phyloP scores from a whole-genome alignment of 2,329 filamentous ascomycete genomes.

The Pseudogymnoascus sp. region DNA sequence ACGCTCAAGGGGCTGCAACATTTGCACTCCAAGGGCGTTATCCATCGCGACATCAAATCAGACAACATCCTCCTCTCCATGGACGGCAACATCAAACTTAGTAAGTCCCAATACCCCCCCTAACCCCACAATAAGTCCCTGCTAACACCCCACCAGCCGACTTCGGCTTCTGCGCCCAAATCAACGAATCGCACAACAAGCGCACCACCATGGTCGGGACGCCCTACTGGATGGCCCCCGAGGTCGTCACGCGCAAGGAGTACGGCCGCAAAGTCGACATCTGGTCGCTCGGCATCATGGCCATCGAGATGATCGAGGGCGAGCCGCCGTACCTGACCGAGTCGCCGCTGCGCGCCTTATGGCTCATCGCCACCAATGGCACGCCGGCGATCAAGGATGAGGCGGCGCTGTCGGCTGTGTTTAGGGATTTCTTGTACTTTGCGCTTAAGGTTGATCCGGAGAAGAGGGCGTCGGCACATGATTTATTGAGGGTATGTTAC shows the following conservation, averaged over 20 bases:
- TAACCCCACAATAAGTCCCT: neutral
- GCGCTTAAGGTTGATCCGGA: conserved; percentile 95
- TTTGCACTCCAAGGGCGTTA: conserved; percentile 94
- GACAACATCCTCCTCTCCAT: conserved; percentile 93
- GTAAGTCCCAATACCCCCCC: conserved; percentile 46
- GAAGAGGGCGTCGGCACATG: conserved; percentile 90
- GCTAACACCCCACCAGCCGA: conserved; percentile 57
- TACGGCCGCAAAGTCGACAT: conserved; percentile 98
- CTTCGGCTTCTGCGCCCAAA: conserved; percentile 97
- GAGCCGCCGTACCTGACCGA: conserved; percentile 96
- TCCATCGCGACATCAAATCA: conserved; percentile 97
- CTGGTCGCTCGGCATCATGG: conserved; percentile 98
- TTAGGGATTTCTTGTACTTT: conserved; percentile 86
- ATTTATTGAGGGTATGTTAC: conserved; percentile 74
- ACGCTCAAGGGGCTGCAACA: conserved; percentile 88
- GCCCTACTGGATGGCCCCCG: conserved; percentile 99
- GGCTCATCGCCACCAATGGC: conserved; percentile 93
- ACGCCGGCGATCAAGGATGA: conserved; percentile 94
- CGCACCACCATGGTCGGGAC: conserved; percentile 98
- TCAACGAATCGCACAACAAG: conserved; percentile 95
- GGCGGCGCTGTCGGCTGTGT: conserved; percentile 69
- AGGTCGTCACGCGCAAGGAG: conserved; percentile 94
- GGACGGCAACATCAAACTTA: conserved; percentile 95
- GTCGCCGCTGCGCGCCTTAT: conserved; percentile 84
- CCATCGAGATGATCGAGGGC: conserved; percentile 99